Conservation (phyloP, 108 stramenopile species). For the Mayamaea pseudoterrestris region DNA sequence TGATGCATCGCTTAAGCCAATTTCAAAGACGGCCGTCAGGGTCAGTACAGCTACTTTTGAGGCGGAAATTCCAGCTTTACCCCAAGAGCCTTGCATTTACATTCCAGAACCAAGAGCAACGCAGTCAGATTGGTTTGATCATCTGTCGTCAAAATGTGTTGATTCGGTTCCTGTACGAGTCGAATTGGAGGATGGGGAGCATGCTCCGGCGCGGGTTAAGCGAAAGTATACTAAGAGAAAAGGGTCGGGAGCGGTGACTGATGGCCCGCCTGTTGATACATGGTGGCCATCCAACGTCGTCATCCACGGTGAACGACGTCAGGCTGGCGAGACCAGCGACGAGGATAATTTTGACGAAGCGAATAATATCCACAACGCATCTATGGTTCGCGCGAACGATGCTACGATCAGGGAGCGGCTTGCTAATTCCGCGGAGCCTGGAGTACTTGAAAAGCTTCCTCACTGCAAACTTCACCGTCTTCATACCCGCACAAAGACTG, state of each 20-base stretch:
- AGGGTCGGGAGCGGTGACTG: conserved; percentile 12
- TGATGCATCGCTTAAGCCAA: not conserved
- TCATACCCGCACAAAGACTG: conserved; percentile 20
- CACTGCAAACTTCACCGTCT: conserved; percentile 64
- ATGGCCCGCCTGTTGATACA: conserved; percentile 34
- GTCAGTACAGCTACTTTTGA: not conserved
- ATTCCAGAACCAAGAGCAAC: not conserved
- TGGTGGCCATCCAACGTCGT: conserved; percentile 61
- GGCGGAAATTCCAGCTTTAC: not conserved
- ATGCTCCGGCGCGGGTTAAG: not conserved
- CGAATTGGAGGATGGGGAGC: conserved; percentile 1
- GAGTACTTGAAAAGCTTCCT: conserved; percentile 69
- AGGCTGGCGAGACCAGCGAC: conserved; percentile 15
- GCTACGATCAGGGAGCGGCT: conserved; percentile 22
- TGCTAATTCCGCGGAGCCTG: conserved; percentile 39
- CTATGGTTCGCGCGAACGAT: conserved; percentile 23
- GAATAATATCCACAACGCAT: not conserved
- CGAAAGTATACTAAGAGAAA: not conserved
- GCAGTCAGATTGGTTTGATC: not conserved
- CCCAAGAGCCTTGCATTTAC: not conserved
- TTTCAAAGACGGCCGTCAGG: not conserved
- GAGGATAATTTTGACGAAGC: conserved; percentile 35
- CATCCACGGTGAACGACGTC: conserved; percentile 46
- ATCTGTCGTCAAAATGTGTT: not conserved
- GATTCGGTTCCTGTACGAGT: not conserved